These are phyloP conservation scores for Saccharomycodes ludwigii DNA, from an alignment of 805 yeast genomes.

Conservation along the genomic window DNA sequence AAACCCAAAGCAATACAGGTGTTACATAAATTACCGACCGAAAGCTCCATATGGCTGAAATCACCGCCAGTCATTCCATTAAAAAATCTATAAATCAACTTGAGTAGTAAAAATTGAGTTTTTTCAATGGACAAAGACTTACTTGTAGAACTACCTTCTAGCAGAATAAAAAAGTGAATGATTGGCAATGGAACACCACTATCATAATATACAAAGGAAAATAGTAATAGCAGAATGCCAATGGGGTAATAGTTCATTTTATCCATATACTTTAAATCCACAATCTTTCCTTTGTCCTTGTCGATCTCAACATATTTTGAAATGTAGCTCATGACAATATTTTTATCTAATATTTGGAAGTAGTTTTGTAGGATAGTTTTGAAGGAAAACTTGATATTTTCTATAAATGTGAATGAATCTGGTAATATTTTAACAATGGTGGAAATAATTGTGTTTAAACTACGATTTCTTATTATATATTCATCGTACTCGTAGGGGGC, in stretches of 20 bases:
- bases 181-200: constrained; percentile 12
- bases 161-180: constrained; percentile 10
- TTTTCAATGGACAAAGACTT: constrained; percentile 20
- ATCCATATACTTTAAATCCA: constrained; percentile 1
- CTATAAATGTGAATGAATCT: no score
- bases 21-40: constrained; percentile 9
- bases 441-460: no score
- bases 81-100: constrained; percentile 10
- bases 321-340: constrained; percentile 5
- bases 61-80: constrained; percentile 15
- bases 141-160: constrained; percentile 17
- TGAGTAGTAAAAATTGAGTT: constrained; percentile 17
- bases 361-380: constrained; percentile 13
- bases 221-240: constrained; percentile 17
- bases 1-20: constrained; percentile 16
- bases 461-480: no score
- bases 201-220: constrained; percentile 11
- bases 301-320: constrained; percentile 6
- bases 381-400: constrained; percentile 7
- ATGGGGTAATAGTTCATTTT: constrained; percentile 18
- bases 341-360: constrained; percentile 5
- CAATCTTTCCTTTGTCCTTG: constrained; percentile 2
- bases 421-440: constrained; percentile 13
- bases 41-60: constrained; percentile 10
- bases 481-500: no score